Evolutionary conservation across 139 green algal genomes (phyloP), one percentile per base, ranked within the genome.

Genomic region (Zygnema circumcarinatum): DNA sequence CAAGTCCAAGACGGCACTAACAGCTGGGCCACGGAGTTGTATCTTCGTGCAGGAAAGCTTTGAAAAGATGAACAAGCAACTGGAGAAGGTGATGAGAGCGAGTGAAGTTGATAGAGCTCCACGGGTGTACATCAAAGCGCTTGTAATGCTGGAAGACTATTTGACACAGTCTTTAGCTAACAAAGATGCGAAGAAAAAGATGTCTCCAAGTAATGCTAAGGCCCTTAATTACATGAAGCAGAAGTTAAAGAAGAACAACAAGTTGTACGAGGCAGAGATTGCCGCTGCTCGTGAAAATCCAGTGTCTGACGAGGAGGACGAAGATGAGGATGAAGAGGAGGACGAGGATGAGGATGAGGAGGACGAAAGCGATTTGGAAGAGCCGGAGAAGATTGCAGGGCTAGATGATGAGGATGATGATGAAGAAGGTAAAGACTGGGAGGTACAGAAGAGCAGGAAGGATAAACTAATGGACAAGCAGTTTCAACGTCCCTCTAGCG

Each of bases 11-110:
- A n/a, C n/a, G n/a, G n/a, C n/a, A n/a, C n/a, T n/a, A n/a, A n/a
- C n/a, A n/a, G n/a, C n/a, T n/a, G n/a, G n/a, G n/a, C n/a, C n/a
- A n/a, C n/a, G n/a, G n/a, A n/a, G n/a, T n/a, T n/a, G n/a, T n/a
- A n/a, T n/a, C n/a, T 39, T 52, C 35, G 7, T 41, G 38, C 95
- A 98, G 92, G 93, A 93, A 0, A 91, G 97, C 53, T 99, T 98
- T 83, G 96, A 99, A 67, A 97, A 98, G 92, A 91, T 99, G n/a
- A 98, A 99, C 92, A 98, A 98, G 94, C 96, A 98, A 87, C 90
- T 99, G 56, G 96, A 99, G 86, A 98, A 96, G 88, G 90, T 91
- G 32, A 89, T 91, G 0, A 54, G 84, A 52, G 33, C 83, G 73
- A 7, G 52, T 76, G 40, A 87, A 87, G 20, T 68, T 81, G 76